phyloP scores from a whole-genome alignment of 805 yeast genomes.

The Wickerhamiella dianesei region DNA sequence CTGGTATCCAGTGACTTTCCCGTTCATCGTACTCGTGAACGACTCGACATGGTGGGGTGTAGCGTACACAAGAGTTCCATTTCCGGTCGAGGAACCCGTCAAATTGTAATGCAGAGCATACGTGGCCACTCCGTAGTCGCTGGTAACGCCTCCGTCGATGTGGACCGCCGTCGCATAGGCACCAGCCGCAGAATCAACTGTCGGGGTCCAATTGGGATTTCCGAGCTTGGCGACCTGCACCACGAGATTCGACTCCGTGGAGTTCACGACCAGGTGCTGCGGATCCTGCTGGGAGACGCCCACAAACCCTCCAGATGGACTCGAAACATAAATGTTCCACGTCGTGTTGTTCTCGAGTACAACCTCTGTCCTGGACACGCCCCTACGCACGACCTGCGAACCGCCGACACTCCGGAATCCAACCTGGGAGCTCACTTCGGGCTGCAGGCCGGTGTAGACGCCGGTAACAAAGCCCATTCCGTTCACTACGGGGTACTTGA shows the following conservation, averaged over 20 bases:
- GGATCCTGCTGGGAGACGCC: slow-evolving; percentile 26
- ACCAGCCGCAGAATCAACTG: slow-evolving; percentile 58
- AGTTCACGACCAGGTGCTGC: slow-evolving; percentile 38
- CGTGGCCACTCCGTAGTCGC: slow-evolving; percentile 28
- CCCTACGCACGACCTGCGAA: slow-evolving; percentile 22
- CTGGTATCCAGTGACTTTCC: slow-evolving; percentile 22
- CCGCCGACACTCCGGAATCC: slow-evolving; percentile 32
- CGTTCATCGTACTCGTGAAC: slow-evolving; percentile 28
- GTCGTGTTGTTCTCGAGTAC: slow-evolving; percentile 28
- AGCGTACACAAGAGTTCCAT: slow-evolving; percentile 39
- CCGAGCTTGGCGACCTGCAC: slow-evolving; percentile 28
- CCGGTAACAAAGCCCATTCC: slow-evolving; percentile 78
- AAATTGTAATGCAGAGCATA: slow-evolving; percentile 39
- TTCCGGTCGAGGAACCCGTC: slow-evolving; percentile 36
- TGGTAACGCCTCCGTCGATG: slow-evolving; percentile 35
- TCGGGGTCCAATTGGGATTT: slow-evolving; percentile 25
- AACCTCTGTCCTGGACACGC: slow-evolving; percentile 28
- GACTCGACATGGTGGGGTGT: slow-evolving; percentile 52
- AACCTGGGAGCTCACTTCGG: slow-evolving; percentile 33
- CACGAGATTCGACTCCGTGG: slow-evolving; percentile 19
- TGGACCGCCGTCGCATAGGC: slow-evolving; percentile 41
- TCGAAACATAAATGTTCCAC: slow-evolving; percentile 39
- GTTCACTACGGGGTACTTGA: slow-evolving; percentile 52
- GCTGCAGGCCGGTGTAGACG: slow-evolving; percentile 36
- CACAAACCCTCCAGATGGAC: slow-evolving; percentile 27